phyloP scores from a whole-genome alignment of 495 filamentous ascomycete genomes.

The Thermothielavioides terrestris region DNA sequence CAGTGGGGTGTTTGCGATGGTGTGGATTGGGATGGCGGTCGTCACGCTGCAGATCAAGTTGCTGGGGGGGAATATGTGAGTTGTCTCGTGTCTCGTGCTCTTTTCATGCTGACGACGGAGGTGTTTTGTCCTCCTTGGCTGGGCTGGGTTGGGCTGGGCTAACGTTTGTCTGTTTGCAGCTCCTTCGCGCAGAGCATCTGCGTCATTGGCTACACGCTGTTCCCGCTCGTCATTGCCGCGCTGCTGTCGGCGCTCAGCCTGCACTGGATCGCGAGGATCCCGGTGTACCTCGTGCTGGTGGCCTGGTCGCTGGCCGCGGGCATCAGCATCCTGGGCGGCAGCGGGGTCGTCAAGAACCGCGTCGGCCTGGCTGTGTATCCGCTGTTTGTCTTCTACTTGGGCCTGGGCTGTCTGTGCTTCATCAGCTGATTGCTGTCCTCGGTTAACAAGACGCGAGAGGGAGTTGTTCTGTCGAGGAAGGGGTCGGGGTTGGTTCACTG shows the following conservation, averaged over 20 bases:
- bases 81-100: conserved; percentile 10
- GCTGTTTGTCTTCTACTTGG: conserved; percentile 90
- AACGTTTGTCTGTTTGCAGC: no score
- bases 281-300: conserved; percentile 79
- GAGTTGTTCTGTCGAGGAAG: not conserved
- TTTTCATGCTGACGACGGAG: conserved; percentile 1
- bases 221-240: conserved; percentile 92
- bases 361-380: conserved; percentile 94
- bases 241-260: conserved; percentile 76
- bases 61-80: conserved; percentile 94
- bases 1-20: conserved; percentile 87
- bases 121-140: no score
- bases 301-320: conserved; percentile 91
- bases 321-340: conserved; percentile 90
- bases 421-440: conserved; percentile 57
- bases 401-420: conserved; percentile 88
- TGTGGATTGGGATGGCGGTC: conserved; percentile 95
- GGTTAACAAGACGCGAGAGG: not conserved
- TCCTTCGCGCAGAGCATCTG: conserved; percentile 96
- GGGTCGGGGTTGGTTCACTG: not conserved
- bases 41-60: conserved; percentile 99
- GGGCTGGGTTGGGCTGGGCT: no score
- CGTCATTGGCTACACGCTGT: conserved; percentile 97
- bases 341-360: conserved; percentile 87
- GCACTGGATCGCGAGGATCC: conserved; percentile 69